A percentile compares a stretch with the other conserved stretches of the same genome.
Evolutionary conservation across 768 basidiomycete species (phyloP).

Genomic region (Boletus rubescentipes): DNA sequence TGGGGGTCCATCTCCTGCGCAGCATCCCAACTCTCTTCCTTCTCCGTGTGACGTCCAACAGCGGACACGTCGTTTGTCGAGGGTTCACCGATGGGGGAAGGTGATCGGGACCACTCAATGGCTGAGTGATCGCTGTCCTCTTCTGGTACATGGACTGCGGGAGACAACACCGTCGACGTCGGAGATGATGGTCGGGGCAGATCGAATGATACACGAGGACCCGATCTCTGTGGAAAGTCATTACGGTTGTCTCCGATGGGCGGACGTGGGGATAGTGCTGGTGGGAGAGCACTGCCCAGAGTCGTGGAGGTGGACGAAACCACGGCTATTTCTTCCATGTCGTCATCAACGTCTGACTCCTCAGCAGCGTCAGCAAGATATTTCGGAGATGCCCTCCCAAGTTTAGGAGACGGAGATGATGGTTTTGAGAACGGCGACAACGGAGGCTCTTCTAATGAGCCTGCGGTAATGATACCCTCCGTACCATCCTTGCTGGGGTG

Average conservation of each 20-base stretch:
- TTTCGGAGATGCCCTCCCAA: neutral
- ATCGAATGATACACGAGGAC: conserved; percentile 1
- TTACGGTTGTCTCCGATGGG: conserved; percentile 15
- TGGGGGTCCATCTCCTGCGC: conserved; percentile 82
- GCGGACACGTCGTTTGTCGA: conserved; percentile 8
- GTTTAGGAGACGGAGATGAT: neutral
- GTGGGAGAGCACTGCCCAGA: neutral
- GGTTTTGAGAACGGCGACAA: conserved; percentile 1
- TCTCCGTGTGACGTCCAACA: conserved; percentile 22
- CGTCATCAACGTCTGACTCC: conserved; percentile 32
- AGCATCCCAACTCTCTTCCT: conserved; percentile 66
- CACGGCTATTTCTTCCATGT: conserved; percentile 39
- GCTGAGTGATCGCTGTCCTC: conserved; percentile 26
- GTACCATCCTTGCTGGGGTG: neutral
- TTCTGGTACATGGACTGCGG: conserved; percentile 3
- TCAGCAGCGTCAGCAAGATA: neutral
- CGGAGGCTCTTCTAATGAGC: conserved; percentile 6
- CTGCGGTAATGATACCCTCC: neutral
- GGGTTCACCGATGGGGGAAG: conserved; percentile 29
- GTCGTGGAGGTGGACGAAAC: neutral
- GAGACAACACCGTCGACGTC: conserved; percentile 2
- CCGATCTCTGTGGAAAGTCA: neutral
- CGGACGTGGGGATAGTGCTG: conserved; percentile 14
- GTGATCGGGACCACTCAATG: conserved; percentile 41
- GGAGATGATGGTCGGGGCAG: conserved; percentile 11